A percentile compares a stretch with the other conserved stretches of the same genome.
phyloP scores from a whole-genome alignment of 108 stramenopile genomes.

The Discostella pseudostelligera region DNA sequence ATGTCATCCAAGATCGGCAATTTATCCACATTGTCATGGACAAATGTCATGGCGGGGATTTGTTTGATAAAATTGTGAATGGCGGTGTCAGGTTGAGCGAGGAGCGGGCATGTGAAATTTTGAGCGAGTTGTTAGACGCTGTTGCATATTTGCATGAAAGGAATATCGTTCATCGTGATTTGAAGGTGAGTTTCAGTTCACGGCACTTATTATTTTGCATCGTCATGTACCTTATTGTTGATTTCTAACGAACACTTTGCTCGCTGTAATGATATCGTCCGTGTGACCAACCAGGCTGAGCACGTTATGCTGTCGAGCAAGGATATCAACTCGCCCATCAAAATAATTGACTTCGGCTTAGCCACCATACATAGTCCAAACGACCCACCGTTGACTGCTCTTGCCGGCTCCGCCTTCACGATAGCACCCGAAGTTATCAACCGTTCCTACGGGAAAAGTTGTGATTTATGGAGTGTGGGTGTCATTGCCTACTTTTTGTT shows the following conservation, averaged over 20 bases:
- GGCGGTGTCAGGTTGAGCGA: constrained; percentile 14
- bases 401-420: constrained; percentile 45
- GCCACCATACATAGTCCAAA: constrained; percentile 17
- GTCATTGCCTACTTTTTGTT: constrained; percentile 54
- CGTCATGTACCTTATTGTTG: background rate
- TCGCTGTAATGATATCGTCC: too few species aligned
- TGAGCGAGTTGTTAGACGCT: constrained; percentile 60
- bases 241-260: too few species aligned
- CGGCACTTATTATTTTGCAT: background rate
- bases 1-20: constrained; percentile 28
- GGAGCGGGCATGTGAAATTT: constrained; percentile 39
- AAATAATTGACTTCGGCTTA: constrained; percentile 78
- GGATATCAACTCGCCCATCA: constrained; percentile 46
- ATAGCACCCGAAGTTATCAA: constrained; percentile 44
- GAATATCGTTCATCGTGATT: constrained; percentile 93
- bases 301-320: constrained; percentile 80
- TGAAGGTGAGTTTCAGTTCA: constrained; percentile 71
- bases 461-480: constrained; percentile 45
- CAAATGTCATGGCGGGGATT: constrained; percentile 75
- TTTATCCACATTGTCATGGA: constrained; percentile 56
- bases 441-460: constrained; percentile 21
- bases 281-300: constrained; percentile 59
- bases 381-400: constrained; percentile 18
- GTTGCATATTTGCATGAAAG: constrained; percentile 90
- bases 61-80: constrained; percentile 49